A percentile compares a stretch with the other conserved stretches of the same genome.
phyloP scores from a whole-genome alignment of 768 basidiomycete species.

The Nidularia pulvinata region DNA sequence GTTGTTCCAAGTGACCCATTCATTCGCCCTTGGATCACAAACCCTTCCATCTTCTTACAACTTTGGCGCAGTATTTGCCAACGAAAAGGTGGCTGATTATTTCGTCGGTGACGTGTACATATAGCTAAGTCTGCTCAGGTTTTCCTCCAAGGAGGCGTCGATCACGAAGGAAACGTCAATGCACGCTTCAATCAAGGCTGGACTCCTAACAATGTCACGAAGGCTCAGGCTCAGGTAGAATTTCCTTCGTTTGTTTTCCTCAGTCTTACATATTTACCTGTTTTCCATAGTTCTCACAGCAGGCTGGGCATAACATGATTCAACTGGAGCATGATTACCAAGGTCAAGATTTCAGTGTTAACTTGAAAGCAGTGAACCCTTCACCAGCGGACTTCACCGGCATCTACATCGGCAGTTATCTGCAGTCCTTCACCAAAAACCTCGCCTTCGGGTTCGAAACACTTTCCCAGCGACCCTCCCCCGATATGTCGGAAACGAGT shows the following conservation, averaged over 20 bases:
- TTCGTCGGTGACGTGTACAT: slow-evolving; percentile 13
- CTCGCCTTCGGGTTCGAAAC: slow-evolving; percentile 88
- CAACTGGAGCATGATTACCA: slow-evolving; percentile 94
- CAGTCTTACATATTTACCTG: slow-evolving; percentile 1
- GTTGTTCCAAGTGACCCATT: slow-evolving; percentile 98
- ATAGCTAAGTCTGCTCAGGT: slow-evolving; percentile 45
- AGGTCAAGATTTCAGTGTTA: slow-evolving; percentile 85
- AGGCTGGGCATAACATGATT: slow-evolving; percentile 85
- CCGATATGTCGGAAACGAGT: slow-evolving; percentile 66
- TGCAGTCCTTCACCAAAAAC: slow-evolving; percentile 92
- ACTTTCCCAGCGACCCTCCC: slow-evolving; percentile 78
- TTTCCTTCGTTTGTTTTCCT: slow-evolving; percentile 2
- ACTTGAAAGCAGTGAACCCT: slow-evolving; percentile 90
- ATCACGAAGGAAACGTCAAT: slow-evolving; percentile 90
- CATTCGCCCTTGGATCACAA: slow-evolving; percentile 89
- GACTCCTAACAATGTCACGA: slow-evolving; percentile 75
- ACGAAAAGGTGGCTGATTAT: slow-evolving; percentile 54
- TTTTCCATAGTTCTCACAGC: slow-evolving; percentile 62
- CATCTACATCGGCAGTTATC: slow-evolving; percentile 88
- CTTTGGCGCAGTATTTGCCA: slow-evolving; percentile 93
- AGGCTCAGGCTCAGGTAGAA: slow-evolving; percentile 84
- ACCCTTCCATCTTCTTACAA: slow-evolving; percentile 87
- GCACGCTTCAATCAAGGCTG: slow-evolving; percentile 91
- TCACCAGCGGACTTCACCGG: slow-evolving; percentile 87
- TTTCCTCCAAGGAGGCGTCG: slow-evolving; percentile 92